Evolutionary conservation across 225 moss, liverwort and hornwort genomes (phyloP).

Genomic region (Sphagnum tenellum): DNA sequence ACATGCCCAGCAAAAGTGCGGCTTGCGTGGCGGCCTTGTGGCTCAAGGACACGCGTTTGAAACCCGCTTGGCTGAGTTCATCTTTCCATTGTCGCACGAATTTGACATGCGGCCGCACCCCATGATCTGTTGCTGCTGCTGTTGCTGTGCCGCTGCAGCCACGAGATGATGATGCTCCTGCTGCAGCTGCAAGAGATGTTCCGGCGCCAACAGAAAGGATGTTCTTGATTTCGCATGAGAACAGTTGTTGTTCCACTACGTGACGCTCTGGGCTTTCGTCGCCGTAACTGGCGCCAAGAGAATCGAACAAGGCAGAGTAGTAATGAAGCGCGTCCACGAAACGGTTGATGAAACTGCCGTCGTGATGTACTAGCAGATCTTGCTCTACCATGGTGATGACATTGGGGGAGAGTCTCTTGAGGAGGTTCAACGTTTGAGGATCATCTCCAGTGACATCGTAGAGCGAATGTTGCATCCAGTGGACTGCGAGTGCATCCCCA

Average conservation of each 20-base stretch:
- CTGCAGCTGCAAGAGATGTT: too few relatives aligned
- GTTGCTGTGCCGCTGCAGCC: too few relatives aligned
- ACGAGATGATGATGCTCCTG: too few relatives aligned
- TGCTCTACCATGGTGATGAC: constrained; percentile 91
- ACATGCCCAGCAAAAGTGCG: constrained; percentile 56
- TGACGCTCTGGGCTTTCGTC: constrained; percentile 68
- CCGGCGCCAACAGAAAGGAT: constrained; percentile 35
- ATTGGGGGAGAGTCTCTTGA: constrained; percentile 44
- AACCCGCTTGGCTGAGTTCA: constrained; percentile 43
- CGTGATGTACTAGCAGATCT: constrained; percentile 67
- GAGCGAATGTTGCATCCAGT: constrained; percentile 62
- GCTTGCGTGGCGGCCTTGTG: constrained; percentile 71
- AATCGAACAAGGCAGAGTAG: constrained; percentile 86
- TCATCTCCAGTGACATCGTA: constrained; percentile 32
- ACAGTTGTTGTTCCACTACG: constrained; percentile 72
- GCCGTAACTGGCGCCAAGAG: constrained; percentile 68
- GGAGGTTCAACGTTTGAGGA: constrained; percentile 36
- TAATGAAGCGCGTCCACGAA: constrained; percentile 93
- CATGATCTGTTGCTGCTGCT: too few relatives aligned
- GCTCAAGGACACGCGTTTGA: constrained; percentile 54
- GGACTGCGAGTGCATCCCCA: constrained; percentile 70
- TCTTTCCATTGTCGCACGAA: constrained; percentile 25
- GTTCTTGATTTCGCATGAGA: constrained; percentile 82
- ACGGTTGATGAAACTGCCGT: constrained; percentile 51
- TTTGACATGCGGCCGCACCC: too few relatives aligned